Evolutionary conservation across 2,329 filamentous ascomycete species (phyloP).

Genomic region (Botryotinia convoluta): DNA sequence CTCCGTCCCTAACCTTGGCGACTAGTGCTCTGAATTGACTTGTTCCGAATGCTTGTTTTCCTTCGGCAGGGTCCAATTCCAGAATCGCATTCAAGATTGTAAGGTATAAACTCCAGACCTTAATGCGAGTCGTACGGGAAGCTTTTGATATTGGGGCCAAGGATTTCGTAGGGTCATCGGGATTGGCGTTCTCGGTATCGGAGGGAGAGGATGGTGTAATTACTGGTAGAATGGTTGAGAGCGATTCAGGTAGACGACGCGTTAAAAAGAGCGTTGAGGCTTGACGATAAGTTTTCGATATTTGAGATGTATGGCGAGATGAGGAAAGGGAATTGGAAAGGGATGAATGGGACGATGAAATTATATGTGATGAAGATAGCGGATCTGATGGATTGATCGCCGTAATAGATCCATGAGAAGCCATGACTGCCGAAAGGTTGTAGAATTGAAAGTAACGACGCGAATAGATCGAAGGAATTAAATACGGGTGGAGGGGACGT

Average conservation of each 20-base stretch:
- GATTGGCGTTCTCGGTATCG: constrained; percentile 36
- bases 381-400: constrained; percentile 39
- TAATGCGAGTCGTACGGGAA: constrained; percentile 79
- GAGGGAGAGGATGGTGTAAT: constrained; percentile 54
- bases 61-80: constrained; percentile 85
- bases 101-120: constrained; percentile 96
- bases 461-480: neutral
- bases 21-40: constrained; percentile 82
- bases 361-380: constrained; percentile 53
- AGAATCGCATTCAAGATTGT: constrained; percentile 89
- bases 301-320: constrained; percentile 63
- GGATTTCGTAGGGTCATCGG: constrained; percentile 41
- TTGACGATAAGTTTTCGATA: constrained; percentile 92
- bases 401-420: constrained; percentile 31
- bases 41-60: constrained; percentile 81
- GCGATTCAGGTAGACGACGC: constrained; percentile 83
- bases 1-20: constrained; percentile 80
- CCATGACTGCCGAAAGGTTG: constrained; percentile 26
- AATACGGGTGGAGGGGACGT: neutral
- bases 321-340: constrained; percentile 57
- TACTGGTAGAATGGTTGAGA: constrained; percentile 80
- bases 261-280: constrained; percentile 93
- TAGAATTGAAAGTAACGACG: neutral
- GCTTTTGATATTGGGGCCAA: constrained; percentile 69
- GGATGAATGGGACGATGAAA: constrained; percentile 68